Conservation (phyloP, 2,329 filamentous ascomycete genomes). For the Sporothrix dimorphospora region DNA sequence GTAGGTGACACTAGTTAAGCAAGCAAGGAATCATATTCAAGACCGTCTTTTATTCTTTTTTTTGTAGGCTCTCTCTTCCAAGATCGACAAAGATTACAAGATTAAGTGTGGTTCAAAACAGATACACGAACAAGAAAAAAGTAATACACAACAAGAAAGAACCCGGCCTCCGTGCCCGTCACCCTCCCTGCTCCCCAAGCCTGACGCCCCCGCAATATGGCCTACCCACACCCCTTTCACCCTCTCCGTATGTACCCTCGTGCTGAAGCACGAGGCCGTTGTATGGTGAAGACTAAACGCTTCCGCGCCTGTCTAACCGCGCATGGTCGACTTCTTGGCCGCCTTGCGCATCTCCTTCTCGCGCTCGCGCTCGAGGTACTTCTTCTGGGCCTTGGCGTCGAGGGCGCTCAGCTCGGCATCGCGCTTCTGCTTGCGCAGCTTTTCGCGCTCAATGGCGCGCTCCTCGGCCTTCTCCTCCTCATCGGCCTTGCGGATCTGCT, state of each 20-base stretch:
- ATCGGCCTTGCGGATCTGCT: conserved; percentile 75
- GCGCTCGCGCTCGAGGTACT: conserved; percentile 78
- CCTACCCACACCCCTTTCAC: not conserved
- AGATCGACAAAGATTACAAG: conserved; percentile 20
- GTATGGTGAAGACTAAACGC: not conserved
- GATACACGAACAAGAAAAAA: conserved; percentile 9
- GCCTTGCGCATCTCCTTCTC: conserved; percentile 68
- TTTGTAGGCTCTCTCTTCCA: not conserved
- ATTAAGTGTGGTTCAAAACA: not conserved
- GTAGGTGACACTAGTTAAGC: too few relatives aligned
- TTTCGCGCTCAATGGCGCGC: conserved; percentile 70
- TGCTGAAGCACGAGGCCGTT: not conserved
- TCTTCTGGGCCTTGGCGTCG: conserved; percentile 82
- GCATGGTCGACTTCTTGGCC: conserved; percentile 58
- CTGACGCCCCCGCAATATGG: not conserved
- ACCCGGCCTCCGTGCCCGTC: not conserved
- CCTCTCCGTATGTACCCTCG: not conserved
- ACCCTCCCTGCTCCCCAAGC: not conserved
- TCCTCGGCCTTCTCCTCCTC: conserved; percentile 84
- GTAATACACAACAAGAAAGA: conserved; percentile 11
- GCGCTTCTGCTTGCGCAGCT: conserved; percentile 84
- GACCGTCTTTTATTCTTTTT: not conserved
- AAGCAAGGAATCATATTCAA: too few relatives aligned
- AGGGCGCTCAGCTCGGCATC: conserved; percentile 78
- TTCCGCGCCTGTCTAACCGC: conserved; percentile 45